These are phyloP conservation scores for Gracilaria domingensis DNA, from an alignment of 23 red algal species.

Conservation along the genomic window DNA sequence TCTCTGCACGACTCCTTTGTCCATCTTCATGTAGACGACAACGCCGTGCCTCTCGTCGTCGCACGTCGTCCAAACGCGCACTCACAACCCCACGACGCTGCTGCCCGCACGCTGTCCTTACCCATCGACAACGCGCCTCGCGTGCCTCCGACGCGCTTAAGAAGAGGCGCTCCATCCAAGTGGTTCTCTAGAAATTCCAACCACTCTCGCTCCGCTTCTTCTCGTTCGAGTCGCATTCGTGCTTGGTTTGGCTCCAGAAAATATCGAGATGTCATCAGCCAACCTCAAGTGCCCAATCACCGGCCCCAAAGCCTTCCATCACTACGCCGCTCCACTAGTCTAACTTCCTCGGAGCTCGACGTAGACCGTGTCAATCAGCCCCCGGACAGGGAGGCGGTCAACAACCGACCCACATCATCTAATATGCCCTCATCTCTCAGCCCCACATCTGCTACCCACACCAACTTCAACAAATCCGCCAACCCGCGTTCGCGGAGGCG, in stretches of 20 bases:
- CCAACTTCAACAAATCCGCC: conserved; percentile 29
- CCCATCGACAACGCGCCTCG: conserved; percentile 6
- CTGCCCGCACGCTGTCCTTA: neutral
- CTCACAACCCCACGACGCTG: neutral
- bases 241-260: conserved; percentile 7
- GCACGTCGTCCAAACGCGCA: neutral
- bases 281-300: neutral
- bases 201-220: neutral
- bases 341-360: neutral
- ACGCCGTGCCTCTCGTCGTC: conserved; percentile 23
- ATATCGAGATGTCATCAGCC: neutral
- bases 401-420: conserved; percentile 12
- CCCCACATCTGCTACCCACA: conserved; percentile 11
- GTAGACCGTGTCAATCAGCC: conserved; percentile 10
- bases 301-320: conserved; percentile 11
- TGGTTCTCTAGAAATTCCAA: conserved; percentile 37
- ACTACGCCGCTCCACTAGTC: conserved; percentile 5
- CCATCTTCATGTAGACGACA: conserved; percentile 22
- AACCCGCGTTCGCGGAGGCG: conserved; percentile 16
- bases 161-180: neutral
- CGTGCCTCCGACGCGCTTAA: neutral
- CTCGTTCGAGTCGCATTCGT: conserved; percentile 21
- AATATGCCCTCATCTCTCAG: conserved; percentile 3
- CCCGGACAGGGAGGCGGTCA: conserved; percentile 15
- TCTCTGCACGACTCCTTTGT: conserved; percentile 27